These are phyloP conservation scores for Metschnikowia drakensbergensis DNA, from an alignment of 805 yeast species.

Conservation along the genomic window DNA sequence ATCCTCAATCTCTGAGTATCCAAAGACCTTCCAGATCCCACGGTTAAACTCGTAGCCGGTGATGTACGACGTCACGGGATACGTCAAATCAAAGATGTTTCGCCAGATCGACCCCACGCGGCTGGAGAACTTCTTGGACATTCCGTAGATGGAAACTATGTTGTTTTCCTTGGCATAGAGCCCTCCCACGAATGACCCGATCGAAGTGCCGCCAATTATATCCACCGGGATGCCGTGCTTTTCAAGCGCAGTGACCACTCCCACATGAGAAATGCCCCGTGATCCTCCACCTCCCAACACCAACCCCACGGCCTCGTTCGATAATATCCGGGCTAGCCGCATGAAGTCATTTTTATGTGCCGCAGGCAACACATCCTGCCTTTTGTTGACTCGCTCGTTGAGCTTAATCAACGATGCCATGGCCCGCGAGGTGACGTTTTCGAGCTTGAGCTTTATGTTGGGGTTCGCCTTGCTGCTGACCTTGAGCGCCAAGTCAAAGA, in stretches of 20 bases:
- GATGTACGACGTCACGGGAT: slow-evolving; percentile 90
- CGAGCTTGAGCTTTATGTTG: slow-evolving; percentile 29
- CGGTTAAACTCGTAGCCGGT: slow-evolving; percentile 97
- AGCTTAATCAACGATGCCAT: slow-evolving; percentile 25
- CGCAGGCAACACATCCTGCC: slow-evolving; percentile 16
- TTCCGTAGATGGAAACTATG: slow-evolving; percentile 83
- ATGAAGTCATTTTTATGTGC: slow-evolving; percentile 64
- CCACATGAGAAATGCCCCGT: slow-evolving; percentile 87
- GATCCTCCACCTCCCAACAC: slow-evolving; percentile 99
- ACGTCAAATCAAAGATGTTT: slow-evolving; percentile 75
- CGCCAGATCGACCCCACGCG: slow-evolving; percentile 86
- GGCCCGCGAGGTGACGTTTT: slow-evolving; percentile 30
- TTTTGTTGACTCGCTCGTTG: slow-evolving; percentile 20
- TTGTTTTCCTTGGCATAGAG: slow-evolving; percentile 90
- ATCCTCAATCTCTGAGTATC: slow-evolving; percentile 89
- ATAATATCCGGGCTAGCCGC: slow-evolving; percentile 80
- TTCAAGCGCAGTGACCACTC: slow-evolving; percentile 85
- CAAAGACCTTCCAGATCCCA: slow-evolving; percentile 96
- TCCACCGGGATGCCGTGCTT: slow-evolving; percentile 93
- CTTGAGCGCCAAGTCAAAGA: slow-evolving; percentile 36
- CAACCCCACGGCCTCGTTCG: slow-evolving; percentile 91
- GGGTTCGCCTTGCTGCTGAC: slow-evolving; percentile 33
- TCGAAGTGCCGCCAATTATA: slow-evolving; percentile 92
- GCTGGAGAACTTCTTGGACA: slow-evolving; percentile 81
- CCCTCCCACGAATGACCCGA: slow-evolving; percentile 95